Conservation (phyloP, 1,139 yeast species). For the Pichia sorboxylosa region DNA sequence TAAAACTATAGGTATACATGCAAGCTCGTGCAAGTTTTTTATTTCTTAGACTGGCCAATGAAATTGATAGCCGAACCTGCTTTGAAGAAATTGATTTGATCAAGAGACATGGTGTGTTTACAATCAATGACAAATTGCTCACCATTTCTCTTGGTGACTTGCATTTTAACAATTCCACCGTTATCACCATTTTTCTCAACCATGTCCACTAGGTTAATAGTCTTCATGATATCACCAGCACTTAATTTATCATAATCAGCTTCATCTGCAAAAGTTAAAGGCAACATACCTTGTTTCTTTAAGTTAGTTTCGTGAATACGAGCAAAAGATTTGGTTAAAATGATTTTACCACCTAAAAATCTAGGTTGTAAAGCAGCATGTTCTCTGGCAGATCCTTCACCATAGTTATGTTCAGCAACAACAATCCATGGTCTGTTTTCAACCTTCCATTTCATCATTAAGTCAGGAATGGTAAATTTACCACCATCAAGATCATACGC, state of each 20-base stretch:
- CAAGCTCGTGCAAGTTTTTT: too few relatives aligned
- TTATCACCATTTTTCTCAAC: slow-evolving; percentile 71
- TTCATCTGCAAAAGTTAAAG: slow-evolving; percentile 82
- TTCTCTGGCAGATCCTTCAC: slow-evolving; percentile 98
- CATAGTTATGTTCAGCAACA: slow-evolving; percentile 94
- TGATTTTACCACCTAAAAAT: slow-evolving; percentile 81
- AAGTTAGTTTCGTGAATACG: slow-evolving; percentile 88
- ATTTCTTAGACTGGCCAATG: slow-evolving; percentile 57
- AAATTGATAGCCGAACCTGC: slow-evolving; percentile 95
- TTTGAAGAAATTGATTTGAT: slow-evolving; percentile 89
- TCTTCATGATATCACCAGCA: slow-evolving; percentile 70
- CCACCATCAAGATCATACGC: slow-evolving; percentile 83
- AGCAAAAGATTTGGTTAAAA: slow-evolving; percentile 90
- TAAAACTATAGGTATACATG: too few relatives aligned
- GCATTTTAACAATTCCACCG: slow-evolving; percentile 66
- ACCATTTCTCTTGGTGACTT: slow-evolving; percentile 69
- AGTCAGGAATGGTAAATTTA: slow-evolving; percentile 76
- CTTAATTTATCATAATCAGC: slow-evolving; percentile 71
- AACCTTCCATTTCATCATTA: slow-evolving; percentile 90
- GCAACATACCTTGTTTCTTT: slow-evolving; percentile 94
- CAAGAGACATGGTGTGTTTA: slow-evolving; percentile 93
- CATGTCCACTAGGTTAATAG: slow-evolving; percentile 69
- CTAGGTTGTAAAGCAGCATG: slow-evolving; percentile 96
- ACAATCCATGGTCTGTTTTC: slow-evolving; percentile 85
- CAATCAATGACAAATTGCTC: slow-evolving; percentile 56